These are phyloP conservation scores for Gaeumannomyces sp. DNA, from an alignment of 2,329 filamentous ascomycete species.

Conservation along the genomic window DNA sequence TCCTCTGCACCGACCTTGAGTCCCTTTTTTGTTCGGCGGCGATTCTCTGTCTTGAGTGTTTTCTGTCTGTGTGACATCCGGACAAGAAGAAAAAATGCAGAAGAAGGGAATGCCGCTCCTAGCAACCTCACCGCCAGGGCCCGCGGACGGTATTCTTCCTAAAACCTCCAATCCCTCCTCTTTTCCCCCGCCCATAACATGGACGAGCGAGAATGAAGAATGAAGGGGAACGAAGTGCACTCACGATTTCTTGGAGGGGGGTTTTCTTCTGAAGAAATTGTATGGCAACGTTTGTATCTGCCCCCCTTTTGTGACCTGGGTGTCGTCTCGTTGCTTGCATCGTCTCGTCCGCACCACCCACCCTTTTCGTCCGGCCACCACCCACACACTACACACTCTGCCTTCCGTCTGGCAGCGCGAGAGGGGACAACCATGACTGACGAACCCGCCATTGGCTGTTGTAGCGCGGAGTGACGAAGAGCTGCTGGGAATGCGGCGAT, in stretches of 20 bases:
- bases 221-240: not conserved
- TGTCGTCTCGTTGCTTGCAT: conserved; percentile 1
- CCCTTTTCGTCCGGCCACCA: too few species aligned
- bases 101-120: not conserved
- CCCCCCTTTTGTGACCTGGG: not conserved
- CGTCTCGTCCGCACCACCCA: not conserved
- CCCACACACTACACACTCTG: too few species aligned
- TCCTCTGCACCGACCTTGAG: not conserved
- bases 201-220: conserved; percentile 1
- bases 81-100: too few species aligned
- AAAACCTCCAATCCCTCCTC: not conserved
- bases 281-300: conserved; percentile 18
- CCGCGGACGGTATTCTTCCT: not conserved
- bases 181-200: not conserved
- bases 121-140: conserved; percentile 1
- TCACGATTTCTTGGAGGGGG: not conserved
- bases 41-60: not conserved
- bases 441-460: not conserved
- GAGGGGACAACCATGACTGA: conserved; percentile 11
- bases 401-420: too few species aligned
- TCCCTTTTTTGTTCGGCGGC: not conserved
- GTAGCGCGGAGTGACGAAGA: conserved; percentile 53
- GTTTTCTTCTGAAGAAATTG: conserved; percentile 14
- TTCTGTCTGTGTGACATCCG: too few species aligned
- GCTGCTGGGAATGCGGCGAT: conserved; percentile 83